Conservation (phyloP, 352 stramenopile species). For the Phytophthora litchii region DNA sequence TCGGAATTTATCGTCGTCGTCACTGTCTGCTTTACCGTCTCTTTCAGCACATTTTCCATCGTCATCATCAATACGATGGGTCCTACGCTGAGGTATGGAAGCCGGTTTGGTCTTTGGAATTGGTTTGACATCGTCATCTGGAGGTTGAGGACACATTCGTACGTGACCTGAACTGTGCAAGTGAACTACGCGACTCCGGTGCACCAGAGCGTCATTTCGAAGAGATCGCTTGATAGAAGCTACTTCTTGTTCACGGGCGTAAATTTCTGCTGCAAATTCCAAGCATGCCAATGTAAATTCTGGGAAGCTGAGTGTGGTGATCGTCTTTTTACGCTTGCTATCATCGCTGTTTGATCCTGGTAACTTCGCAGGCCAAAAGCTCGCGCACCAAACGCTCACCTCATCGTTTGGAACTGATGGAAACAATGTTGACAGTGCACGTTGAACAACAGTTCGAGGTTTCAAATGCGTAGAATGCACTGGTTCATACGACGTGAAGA, state of each 20-base stretch:
- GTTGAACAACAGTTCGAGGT: conserved; percentile 35
- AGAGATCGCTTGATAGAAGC: conserved; percentile 35
- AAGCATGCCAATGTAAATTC: conserved; percentile 72
- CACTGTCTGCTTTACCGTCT: conserved; percentile 43
- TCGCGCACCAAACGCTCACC: conserved; percentile 40
- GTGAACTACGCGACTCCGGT: conserved; percentile 71
- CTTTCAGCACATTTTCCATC: conserved; percentile 19
- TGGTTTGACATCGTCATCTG: neutral
- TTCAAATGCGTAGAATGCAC: conserved; percentile 39
- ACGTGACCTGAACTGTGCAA: conserved; percentile 76
- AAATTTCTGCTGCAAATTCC: conserved; percentile 46
- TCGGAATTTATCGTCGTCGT: conserved; percentile 23
- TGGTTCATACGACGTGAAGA: conserved; percentile 51
- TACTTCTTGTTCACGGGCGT: conserved; percentile 24
- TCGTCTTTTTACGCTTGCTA: conserved; percentile 5
- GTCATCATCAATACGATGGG: conserved; percentile 6
- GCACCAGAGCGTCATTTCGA: conserved; percentile 52
- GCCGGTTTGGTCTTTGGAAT: neutral
- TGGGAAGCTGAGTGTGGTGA: conserved; percentile 42
- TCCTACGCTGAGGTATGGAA: conserved; percentile 1
- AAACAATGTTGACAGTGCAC: conserved; percentile 41
- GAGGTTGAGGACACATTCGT: conserved; percentile 54
- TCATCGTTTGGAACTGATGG: conserved; percentile 27
- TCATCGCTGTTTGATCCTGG: neutral
- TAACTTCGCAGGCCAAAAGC: conserved; percentile 23